Evolutionary conservation across 257 asterid genomes (phyloP).

Genomic region (Scutellaria minor): DNA sequence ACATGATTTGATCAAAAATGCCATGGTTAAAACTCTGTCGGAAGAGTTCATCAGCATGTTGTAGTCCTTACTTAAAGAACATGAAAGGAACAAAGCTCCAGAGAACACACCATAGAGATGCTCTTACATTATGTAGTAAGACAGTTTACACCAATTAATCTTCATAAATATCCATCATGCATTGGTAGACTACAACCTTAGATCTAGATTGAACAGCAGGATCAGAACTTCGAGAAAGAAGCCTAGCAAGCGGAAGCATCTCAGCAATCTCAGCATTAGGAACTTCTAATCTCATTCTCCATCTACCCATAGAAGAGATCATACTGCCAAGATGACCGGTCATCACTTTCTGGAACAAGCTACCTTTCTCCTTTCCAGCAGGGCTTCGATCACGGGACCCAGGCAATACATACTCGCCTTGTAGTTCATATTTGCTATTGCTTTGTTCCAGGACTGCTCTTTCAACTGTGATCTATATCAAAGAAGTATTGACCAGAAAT

Average conservation of each 20-base stretch:
- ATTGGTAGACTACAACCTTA: slow-evolving; percentile 61
- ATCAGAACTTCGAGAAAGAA: slow-evolving; percentile 96
- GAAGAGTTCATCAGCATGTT: slow-evolving; percentile 11
- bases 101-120: neutral
- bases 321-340: slow-evolving; percentile 95
- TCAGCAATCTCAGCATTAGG: slow-evolving; percentile 98
- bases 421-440: slow-evolving; percentile 94
- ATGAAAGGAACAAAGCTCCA: slow-evolving; percentile 18
- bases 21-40: neutral
- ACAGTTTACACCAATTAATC: slow-evolving; percentile 28
- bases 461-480: slow-evolving; percentile 86
- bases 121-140: neutral
- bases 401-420: slow-evolving; percentile 98
- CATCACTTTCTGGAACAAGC: slow-evolving; percentile 88
- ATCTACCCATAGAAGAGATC: slow-evolving; percentile 99
- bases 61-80: slow-evolving; percentile 4
- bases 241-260: slow-evolving; percentile 99
- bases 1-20: neutral
- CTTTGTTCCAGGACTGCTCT: slow-evolving; percentile 92
- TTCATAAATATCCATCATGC: slow-evolving; percentile 22
- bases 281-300: slow-evolving; percentile 99
- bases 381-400: slow-evolving; percentile 92
- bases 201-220: slow-evolving; percentile 98
- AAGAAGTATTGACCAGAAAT: slow-evolving; percentile 37
- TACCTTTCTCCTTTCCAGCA: slow-evolving; percentile 82